Conservation (phyloP, 768 basidiomycete species). For the Ramaria rubella region DNA sequence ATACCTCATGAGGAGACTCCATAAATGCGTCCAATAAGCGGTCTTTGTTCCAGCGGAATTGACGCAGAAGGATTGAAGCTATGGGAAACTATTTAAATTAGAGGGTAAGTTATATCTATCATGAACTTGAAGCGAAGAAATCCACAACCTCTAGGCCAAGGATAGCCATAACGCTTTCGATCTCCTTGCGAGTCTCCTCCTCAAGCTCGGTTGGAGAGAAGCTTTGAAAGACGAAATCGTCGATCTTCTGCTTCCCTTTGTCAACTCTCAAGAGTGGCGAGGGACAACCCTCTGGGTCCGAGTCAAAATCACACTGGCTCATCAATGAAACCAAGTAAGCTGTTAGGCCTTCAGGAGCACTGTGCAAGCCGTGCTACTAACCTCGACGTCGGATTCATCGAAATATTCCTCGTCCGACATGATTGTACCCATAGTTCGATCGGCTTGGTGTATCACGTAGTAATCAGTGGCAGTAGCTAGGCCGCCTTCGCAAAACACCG, state of each 20-base stretch:
- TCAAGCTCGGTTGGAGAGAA: constrained; percentile 20
- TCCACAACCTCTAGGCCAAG: constrained; percentile 24
- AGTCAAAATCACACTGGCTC: not conserved
- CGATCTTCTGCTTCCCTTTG: constrained; percentile 22
- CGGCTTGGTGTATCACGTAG: no score
- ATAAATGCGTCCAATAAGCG: constrained; percentile 13
- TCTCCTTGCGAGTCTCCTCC: constrained; percentile 19
- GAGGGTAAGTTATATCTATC: not conserved
- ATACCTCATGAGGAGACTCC: constrained; percentile 8
- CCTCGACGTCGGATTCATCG: constrained; percentile 8
- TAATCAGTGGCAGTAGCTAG: no score
- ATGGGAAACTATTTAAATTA: constrained; percentile 6
- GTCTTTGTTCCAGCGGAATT: constrained; percentile 15
- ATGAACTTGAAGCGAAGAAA: not conserved
- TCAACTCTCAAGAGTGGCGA: constrained; percentile 15
- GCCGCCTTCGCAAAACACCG: no score
- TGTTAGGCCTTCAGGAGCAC: not conserved
- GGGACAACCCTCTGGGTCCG: constrained; percentile 17
- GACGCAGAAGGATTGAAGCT: constrained; percentile 13
- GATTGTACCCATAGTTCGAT: not conserved
- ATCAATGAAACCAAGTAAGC: not conserved
- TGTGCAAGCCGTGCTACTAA: not conserved
- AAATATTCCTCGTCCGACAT: constrained; percentile 8
- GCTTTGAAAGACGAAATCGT: constrained; percentile 17
- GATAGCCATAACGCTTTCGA: constrained; percentile 22